Percentiles rank a stretch among this genome's conserved stretches.
phyloP scores from a whole-genome alignment of 2,329 filamentous ascomycete genomes.

The Phialophora macrospora region DNA sequence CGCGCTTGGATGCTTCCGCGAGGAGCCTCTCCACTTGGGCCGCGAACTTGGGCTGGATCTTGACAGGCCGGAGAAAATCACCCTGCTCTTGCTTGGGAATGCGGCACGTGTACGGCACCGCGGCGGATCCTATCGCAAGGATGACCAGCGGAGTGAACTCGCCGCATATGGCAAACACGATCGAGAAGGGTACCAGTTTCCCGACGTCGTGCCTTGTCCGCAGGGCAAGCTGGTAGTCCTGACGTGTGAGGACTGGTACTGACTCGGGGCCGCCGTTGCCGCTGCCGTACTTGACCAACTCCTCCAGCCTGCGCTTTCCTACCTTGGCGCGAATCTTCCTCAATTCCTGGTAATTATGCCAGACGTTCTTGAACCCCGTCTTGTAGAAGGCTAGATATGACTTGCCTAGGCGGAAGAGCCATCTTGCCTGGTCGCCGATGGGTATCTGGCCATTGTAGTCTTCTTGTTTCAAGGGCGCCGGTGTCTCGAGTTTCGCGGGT shows the following conservation, averaged over 20 bases:
- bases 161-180: slow-evolving; percentile 77
- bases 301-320: slow-evolving; percentile 7
- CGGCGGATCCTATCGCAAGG: slow-evolving; percentile 66
- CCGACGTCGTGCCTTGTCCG: slow-evolving; percentile 73
- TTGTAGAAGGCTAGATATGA: slow-evolving; percentile 88
- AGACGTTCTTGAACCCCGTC: slow-evolving; percentile 75
- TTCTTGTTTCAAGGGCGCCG: slow-evolving; percentile 2
- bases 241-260: slow-evolving; percentile 59
- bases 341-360: slow-evolving; percentile 62
- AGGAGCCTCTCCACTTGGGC: slow-evolving; percentile 9
- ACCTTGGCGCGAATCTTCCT: slow-evolving; percentile 53
- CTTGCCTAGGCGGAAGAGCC: slow-evolving; percentile 64
- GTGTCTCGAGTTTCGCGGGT: slow-evolving; percentile 13
- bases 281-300: slow-evolving; percentile 9
- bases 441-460: slow-evolving; percentile 6
- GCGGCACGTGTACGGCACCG: slow-evolving; percentile 81
- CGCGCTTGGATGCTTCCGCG: background rate
- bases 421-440: slow-evolving; percentile 1
- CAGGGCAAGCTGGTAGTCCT: slow-evolving; percentile 71
- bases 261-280: background rate
- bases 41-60: slow-evolving; percentile 4
- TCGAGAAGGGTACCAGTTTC: slow-evolving; percentile 76
- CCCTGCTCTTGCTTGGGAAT: slow-evolving; percentile 75
- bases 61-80: slow-evolving; percentile 43
- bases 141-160: slow-evolving; percentile 86